Evolutionary conservation across 441 rosid genomes (phyloP), one percentile per base, ranked within the genome.

Genomic region (Jatropha multifida): DNA sequence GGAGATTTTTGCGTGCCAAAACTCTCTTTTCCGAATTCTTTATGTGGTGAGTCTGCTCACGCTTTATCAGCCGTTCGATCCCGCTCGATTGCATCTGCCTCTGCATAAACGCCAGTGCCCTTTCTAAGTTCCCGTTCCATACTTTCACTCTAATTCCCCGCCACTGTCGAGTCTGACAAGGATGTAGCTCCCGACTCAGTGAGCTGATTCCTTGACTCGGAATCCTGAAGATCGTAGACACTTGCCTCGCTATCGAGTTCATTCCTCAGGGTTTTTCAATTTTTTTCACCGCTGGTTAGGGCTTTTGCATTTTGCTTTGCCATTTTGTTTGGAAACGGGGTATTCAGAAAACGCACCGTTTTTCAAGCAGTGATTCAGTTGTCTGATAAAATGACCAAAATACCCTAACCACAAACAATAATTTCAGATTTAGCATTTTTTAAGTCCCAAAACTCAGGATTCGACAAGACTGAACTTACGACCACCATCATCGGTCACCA

Each of bases 11-110:
- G 51, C 90, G 87, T 7, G 97, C 98, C 66, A 93, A 74, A 64
- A 94, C 88, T 46, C 94, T 90, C 85, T 90, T 93, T 94, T 94
- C 97, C 12, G 96, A 92, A 77, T 93, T 93, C 88, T 93, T 93
- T 55, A 93, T 59, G 83, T 94, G 98, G 65, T 77, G 88, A 20
- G 81, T 83, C 86, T 87, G 92, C 58, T 82, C 76, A 10, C 77
- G 78, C 87, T 88, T 94, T 44, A 94, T 89, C 72, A 93, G 77
- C 80, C 99, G 80, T 75, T 94, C 99, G 63, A 93, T 88, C 75
- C 98, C 99, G 74, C 98, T 91, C 9, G 91, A 81, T 32, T 79
- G 85, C 98, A 94, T 94, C 87, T 82, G 82, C 79, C 88, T 86
- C 88, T 90, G 94, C 94, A 95, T 73, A 3, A 80, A 4, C 46